Base-by-base conservation (phyloP, 495 filamentous ascomycete genomes). In the Hyaloscypha variabilis region DNA sequence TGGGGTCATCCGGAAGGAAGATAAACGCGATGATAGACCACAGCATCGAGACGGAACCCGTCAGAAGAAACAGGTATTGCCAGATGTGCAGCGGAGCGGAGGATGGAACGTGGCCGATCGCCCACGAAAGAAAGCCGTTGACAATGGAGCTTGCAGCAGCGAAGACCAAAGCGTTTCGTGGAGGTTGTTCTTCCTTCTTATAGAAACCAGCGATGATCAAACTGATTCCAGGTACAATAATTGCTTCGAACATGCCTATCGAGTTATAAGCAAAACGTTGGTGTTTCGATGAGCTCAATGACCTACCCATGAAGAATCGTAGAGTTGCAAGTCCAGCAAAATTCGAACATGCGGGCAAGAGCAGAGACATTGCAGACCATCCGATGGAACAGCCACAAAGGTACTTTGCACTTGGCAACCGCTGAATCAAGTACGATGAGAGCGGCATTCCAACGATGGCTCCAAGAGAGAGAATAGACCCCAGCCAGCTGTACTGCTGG, bases 1-100 rank as follows among this genome's bases (percentile, higher is more conserved):
- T 73, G 64, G 90, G 89, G 65, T 81, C 90, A 68, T 91, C 88
- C 0, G 89, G 89, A 55, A 92, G 77, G 34, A 86, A 72, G 73
- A 80, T 88, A 19, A 88, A 73, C 71, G 90, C 90, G 17, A 87
- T 49, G 19, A 83, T 56, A 23, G 88, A 88, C 54, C 89, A 76
- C 1, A 72, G 70, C 0, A 84, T 71, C 10, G 89, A 90, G 50
- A 90, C 72, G 0, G 88, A 76, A 1, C 89, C 88, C 0, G 82
- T 87, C n/a, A 87, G 78, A 1, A 91, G 82, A 73, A 90, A 91
- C 1, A 90, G 74, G 49, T 28, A 29, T 51, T 62, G 59, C 59
- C 59, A 62, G 21, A 21, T 24, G 8, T 49, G 17, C 19, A 62
- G 13, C 6, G 50, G 31, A n/a, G 28, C 56, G 39, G 30, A 59